These are phyloP conservation scores for Sarcodon sp. DNA, from an alignment of 768 basidiomycete species.

Conservation along the genomic window DNA sequence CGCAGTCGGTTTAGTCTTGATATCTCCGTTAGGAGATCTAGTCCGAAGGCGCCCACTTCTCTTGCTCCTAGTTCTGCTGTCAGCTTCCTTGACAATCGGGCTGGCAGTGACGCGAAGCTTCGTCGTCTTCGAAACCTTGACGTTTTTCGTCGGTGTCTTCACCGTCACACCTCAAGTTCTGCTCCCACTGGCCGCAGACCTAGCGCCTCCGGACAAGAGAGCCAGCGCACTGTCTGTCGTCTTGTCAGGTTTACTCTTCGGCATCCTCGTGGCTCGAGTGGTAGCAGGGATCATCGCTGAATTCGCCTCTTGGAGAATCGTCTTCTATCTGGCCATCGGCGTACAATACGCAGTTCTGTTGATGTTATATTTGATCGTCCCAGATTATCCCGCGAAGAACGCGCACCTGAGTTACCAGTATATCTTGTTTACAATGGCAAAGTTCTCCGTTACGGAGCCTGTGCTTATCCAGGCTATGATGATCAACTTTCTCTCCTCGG, in stretches of 20 bases:
- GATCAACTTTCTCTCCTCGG: constrained; percentile 45
- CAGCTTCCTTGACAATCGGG: constrained; percentile 54
- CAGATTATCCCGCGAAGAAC: constrained; percentile 78
- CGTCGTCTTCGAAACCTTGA: constrained; percentile 48
- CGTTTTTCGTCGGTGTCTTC: constrained; percentile 56
- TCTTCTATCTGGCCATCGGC: constrained; percentile 70
- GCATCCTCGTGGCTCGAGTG: constrained; percentile 63
- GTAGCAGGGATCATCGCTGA: constrained; percentile 66
- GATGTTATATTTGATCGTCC: constrained; percentile 53
- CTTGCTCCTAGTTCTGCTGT: constrained; percentile 39
- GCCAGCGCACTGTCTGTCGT: constrained; percentile 71
- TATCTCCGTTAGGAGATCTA: constrained; percentile 77
- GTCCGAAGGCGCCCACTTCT: constrained; percentile 64
- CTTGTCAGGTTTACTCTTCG: constrained; percentile 50
- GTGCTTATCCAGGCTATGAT: constrained; percentile 57
- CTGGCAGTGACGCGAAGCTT: constrained; percentile 50
- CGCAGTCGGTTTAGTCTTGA: constrained; percentile 30
- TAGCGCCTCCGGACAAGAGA: constrained; percentile 61
- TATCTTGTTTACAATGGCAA: constrained; percentile 67
- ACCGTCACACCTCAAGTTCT: constrained; percentile 70
- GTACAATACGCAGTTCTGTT: constrained; percentile 47
- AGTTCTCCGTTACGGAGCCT: constrained; percentile 67
- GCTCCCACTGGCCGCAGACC: constrained; percentile 69
- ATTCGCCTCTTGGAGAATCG: constrained; percentile 57
- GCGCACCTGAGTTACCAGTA: constrained; percentile 46